Conservation (phyloP, 495 filamentous ascomycete genomes). For the Trichoderma gamsii region DNA sequence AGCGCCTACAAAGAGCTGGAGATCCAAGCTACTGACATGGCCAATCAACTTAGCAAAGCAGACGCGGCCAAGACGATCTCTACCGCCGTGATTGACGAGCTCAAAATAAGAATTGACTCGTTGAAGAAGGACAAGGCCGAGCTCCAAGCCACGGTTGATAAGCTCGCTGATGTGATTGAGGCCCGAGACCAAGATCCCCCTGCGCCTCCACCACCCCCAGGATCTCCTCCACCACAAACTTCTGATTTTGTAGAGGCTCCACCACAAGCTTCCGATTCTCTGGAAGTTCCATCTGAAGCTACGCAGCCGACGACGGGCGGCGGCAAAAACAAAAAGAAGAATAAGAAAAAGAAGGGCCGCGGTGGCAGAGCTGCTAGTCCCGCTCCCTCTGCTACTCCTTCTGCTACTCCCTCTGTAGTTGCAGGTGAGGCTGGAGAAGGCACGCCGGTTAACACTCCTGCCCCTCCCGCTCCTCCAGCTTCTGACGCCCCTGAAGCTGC, state of each 20-base stretch:
- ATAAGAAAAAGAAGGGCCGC: conserved; percentile 78
- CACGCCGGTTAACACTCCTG: conserved; percentile 22
- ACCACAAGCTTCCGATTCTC: background rate
- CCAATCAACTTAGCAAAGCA: conserved; percentile 35
- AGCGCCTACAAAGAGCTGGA: conserved; percentile 50
- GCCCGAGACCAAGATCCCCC: conserved; percentile 16
- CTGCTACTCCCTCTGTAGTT: conserved; percentile 18
- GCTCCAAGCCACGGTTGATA: conserved; percentile 27
- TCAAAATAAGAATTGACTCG: conserved; percentile 32
- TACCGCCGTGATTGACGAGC: conserved; percentile 26
- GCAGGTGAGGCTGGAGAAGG: too few species aligned
- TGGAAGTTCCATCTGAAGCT: too few species aligned
- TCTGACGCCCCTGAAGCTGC: conserved; percentile 23
- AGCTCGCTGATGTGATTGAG: conserved; percentile 34
- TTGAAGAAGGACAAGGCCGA: conserved; percentile 32
- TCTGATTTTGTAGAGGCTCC: background rate
- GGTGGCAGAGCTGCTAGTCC: conserved; percentile 24
- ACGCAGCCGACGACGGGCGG: conserved; percentile 23
- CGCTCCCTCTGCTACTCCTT: conserved; percentile 24
- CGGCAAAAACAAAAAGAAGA: conserved; percentile 68
- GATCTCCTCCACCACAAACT: background rate
- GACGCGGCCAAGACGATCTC: conserved; percentile 28
- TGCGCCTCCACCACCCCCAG: background rate
- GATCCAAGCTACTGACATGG: conserved; percentile 38
- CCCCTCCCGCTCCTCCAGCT: conserved; percentile 21